Evolutionary conservation across 2,329 filamentous ascomycete genomes (phyloP).

Genomic region (Juglanconis sp.): DNA sequence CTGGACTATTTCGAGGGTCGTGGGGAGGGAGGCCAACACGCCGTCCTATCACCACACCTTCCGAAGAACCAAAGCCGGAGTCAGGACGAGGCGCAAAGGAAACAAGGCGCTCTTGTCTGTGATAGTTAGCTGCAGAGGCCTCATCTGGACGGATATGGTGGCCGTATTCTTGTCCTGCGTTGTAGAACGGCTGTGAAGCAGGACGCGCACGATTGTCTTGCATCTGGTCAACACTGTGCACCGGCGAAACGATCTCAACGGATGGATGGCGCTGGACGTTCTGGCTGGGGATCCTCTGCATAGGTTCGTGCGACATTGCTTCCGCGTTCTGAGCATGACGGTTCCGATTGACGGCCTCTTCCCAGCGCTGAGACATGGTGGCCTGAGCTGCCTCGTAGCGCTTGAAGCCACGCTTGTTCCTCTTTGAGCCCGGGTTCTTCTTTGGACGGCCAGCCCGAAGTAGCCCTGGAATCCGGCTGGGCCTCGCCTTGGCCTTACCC

Average conservation of each 20-base stretch:
- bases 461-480: background rate
- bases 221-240: slow-evolving; percentile 11
- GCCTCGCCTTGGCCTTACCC: background rate
- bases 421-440: slow-evolving; percentile 28
- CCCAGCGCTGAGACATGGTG: slow-evolving; percentile 27
- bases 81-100: background rate
- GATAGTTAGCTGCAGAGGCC: slow-evolving; percentile 3
- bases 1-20: slow-evolving; percentile 5
- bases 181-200: slow-evolving; percentile 13
- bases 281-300: slow-evolving; percentile 19
- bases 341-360: slow-evolving; percentile 29
- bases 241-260: slow-evolving; percentile 10
- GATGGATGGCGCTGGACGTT: slow-evolving; percentile 13
- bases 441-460: slow-evolving; percentile 10
- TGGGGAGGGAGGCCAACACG: slow-evolving; percentile 13
- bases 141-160: background rate
- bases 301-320: slow-evolving; percentile 1
- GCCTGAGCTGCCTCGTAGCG: slow-evolving; percentile 37
- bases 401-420: slow-evolving; percentile 42
- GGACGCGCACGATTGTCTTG: slow-evolving; percentile 15
- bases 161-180: background rate
- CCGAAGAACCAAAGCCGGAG: slow-evolving; percentile 6
- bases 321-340: slow-evolving; percentile 21
- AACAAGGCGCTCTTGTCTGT: background rate
- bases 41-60: slow-evolving; percentile 9